These are phyloP conservation scores for Rhizopus arrhizus DNA, from an alignment of 371 early-diverging fungal species.

Conservation along the genomic window DNA sequence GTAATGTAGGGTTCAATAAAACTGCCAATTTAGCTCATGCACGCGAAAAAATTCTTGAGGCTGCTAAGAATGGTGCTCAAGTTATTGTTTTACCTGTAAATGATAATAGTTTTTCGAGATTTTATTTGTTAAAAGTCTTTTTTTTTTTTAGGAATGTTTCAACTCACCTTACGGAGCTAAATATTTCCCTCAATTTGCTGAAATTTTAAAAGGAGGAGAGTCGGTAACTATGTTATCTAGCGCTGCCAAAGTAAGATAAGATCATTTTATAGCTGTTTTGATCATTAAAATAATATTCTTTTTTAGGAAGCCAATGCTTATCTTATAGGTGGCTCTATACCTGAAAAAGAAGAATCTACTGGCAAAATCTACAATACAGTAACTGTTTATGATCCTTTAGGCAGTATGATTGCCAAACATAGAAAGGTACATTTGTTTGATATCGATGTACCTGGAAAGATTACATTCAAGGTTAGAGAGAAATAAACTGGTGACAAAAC, in stretches of 20 bases:
- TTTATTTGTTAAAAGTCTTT: neutral
- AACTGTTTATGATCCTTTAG: constrained; percentile 83
- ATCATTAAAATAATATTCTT: neutral
- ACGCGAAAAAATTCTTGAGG: constrained; percentile 76
- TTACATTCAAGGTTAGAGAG: constrained; percentile 69
- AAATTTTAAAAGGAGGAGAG: constrained; percentile 60
- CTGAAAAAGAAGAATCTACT: constrained; percentile 67
- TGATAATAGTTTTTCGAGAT: neutral
- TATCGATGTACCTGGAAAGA: constrained; percentile 92
- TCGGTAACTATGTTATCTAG: constrained; percentile 68
- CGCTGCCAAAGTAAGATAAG: constrained; percentile 72
- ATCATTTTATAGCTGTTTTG: neutral
- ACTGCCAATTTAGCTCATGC: constrained; percentile 79
- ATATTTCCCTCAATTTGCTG: constrained; percentile 83
- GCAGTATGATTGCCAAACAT: constrained; percentile 68
- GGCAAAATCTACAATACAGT: constrained; percentile 87
- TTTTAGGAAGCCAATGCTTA: constrained; percentile 74
- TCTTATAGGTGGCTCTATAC: constrained; percentile 84
- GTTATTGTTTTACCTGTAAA: constrained; percentile 88
- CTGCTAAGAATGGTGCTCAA: constrained; percentile 78
- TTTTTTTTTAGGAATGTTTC: constrained; percentile 79
- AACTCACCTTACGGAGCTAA: constrained; percentile 94
- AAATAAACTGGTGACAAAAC: neutral
- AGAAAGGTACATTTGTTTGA: constrained; percentile 94
- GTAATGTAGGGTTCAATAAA: constrained; percentile 69